Evolutionary conservation across 2,329 filamentous ascomycete species (phyloP), one percentile per base, ranked within the genome.

Genomic region (Fusarium sp.): DNA sequence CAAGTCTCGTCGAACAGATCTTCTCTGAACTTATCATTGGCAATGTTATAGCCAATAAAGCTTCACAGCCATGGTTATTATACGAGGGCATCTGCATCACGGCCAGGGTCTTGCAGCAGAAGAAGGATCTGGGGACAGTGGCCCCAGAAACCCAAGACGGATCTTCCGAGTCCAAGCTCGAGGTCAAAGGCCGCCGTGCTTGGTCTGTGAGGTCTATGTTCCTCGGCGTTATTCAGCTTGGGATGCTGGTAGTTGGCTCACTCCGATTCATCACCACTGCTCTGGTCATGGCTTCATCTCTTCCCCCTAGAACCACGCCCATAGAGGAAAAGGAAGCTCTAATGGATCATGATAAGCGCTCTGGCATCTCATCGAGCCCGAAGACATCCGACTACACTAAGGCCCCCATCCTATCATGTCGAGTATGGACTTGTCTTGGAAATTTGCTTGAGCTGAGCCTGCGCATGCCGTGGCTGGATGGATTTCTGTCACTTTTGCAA

Each of bases 391-490:
- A 57, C 52, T 52, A 57, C 50, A 62, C 50, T 65, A 87, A 85
- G 77, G 86, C 85, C 61, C 91, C 94, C 54, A 86, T 98, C 72
- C 82, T 96, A 64, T 86, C 87, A 70, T 97, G 96, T 85, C 89
- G 88, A 74, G 78, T 93, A 53, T 97, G 92, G 90, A 84, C 89
- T 73, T 93, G 92, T 80, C 79, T 91, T 58, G 90, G 89, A 66
- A 90, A 89, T 78, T 80, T 97, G 67, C 81, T 94, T 72, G 90
- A 94, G 83, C 81, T 97, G 76, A 85, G 91, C 71, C 80, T 84
- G 70, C 92, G 94, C 80, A 97, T 97, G 94, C 95, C 95, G 68
- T 98, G 95, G 95, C 86, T 97, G 58, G 86, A 85, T 76, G 93
- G 93, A 76, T 83, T 88, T 72, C 79, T 96, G 63, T 92, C 92